A percentile compares a stretch with the other conserved stretches of the same genome.
These are phyloP conservation scores for Monilinia fructicola DNA, from an alignment of 2,329 filamentous ascomycete species.

Conservation along the genomic window DNA sequence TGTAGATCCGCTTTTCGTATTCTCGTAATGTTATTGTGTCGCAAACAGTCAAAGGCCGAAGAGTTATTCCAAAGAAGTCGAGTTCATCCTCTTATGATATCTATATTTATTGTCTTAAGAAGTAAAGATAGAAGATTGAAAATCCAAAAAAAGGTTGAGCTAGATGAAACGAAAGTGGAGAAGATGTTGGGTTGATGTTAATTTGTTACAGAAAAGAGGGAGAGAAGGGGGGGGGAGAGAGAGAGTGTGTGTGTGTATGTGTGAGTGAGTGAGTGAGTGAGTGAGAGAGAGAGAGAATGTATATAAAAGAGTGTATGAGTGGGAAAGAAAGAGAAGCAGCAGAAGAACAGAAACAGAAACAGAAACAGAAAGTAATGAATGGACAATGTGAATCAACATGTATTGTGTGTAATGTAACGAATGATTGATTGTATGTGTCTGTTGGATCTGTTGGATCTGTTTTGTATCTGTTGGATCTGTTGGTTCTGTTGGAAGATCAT, in stretches of 20 bases:
- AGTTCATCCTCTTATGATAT: background rate
- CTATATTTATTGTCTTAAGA: background rate
- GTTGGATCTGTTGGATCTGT: too few species aligned
- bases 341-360: too few species aligned
- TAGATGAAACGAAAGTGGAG: constrained; percentile 9
- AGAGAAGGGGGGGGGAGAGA: background rate
- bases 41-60: background rate
- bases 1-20: background rate
- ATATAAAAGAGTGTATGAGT: background rate
- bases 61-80: background rate
- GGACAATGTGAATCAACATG: too few species aligned
- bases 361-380: too few species aligned
- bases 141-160: too few species aligned
- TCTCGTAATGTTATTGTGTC: background rate
- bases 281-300: background rate
- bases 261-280: background rate
- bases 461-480: too few species aligned
- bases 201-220: constrained; percentile 4
- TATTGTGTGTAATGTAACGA: too few species aligned
- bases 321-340: too few species aligned
- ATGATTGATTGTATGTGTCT: too few species aligned
- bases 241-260: background rate
- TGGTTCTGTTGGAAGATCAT: too few species aligned
- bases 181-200: constrained; percentile 5
- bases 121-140: too few species aligned